Conservation (phyloP, 116 monocot genomes). For the Zostera marina region DNA sequence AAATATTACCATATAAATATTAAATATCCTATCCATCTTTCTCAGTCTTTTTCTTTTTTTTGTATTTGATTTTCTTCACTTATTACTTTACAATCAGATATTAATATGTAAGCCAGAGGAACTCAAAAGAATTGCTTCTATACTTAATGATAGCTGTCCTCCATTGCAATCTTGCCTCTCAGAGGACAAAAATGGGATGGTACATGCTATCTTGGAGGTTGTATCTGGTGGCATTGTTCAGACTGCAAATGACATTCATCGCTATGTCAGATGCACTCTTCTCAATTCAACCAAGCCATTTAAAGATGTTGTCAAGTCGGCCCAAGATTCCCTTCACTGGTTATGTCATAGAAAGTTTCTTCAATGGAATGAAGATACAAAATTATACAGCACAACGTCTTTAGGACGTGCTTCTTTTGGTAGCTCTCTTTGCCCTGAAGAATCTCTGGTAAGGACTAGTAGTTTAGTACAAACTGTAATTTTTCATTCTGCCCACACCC, state of each 20-base stretch:
- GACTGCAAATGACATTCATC: slow-evolving; percentile 88
- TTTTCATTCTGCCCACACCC: not conserved
- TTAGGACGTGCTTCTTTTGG: slow-evolving; percentile 96
- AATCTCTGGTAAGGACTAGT: slow-evolving; percentile 59
- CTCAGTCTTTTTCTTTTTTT: not conserved
- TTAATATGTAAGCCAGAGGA: slow-evolving; percentile 83
- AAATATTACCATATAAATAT: not conserved
- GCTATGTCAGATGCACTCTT: slow-evolving; percentile 96
- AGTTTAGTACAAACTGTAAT: not conserved
- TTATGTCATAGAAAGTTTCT: slow-evolving; percentile 93
- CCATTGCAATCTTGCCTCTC: slow-evolving; percentile 95
- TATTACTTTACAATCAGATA: slow-evolving; percentile 38
- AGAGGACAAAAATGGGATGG: slow-evolving; percentile 99
- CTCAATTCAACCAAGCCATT: slow-evolving; percentile 95
- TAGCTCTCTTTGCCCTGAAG: slow-evolving; percentile 94
- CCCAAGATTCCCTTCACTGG: slow-evolving; percentile 96
- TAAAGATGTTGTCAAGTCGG: slow-evolving; percentile 93
- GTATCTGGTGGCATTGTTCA: slow-evolving; percentile 98
- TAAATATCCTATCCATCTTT: not conserved
- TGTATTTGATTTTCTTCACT: not conserved
- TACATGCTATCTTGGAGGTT: slow-evolving; percentile 97
- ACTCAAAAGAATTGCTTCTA: slow-evolving; percentile 39
- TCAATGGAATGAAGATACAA: slow-evolving; percentile 81
- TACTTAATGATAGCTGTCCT: slow-evolving; percentile 79
- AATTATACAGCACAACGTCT: slow-evolving; percentile 65